A percentile compares a stretch with the other conserved stretches of the same genome.
Conservation (phyloP, 768 basidiomycete species). For the Cantharellus cinnabarinus region DNA sequence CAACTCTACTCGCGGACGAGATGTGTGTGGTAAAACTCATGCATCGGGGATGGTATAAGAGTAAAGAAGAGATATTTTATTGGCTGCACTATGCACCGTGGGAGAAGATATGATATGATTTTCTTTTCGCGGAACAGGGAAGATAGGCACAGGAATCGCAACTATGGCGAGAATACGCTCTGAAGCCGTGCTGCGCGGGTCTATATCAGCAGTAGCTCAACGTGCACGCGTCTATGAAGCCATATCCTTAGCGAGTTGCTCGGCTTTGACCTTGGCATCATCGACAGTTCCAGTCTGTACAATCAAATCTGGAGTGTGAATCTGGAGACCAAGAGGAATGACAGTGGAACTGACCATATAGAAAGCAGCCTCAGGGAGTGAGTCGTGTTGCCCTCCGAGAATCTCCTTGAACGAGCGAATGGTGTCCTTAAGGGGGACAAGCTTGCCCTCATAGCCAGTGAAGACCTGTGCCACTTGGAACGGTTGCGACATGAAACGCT, state of each 20-base stretch:
- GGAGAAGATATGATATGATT: not conserved
- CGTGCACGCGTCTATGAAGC: conserved; percentile 10
- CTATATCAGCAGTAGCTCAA: not conserved
- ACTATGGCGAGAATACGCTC: not conserved
- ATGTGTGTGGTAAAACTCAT: no score
- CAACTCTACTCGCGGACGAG: no score
- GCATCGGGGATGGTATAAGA: no score
- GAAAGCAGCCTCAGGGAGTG: conserved; percentile 88
- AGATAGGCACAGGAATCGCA: not conserved
- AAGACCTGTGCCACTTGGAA: conserved; percentile 99
- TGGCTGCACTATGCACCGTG: not conserved
- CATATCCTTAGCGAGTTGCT: conserved; percentile 92
- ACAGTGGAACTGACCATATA: conserved; percentile 55
- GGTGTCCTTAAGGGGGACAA: conserved; percentile 91
- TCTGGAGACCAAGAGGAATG: not conserved
- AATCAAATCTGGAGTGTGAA: conserved; percentile 14
- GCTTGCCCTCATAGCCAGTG: conserved; percentile 97
- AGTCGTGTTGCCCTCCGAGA: conserved; percentile 71
- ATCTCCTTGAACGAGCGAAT: conserved; percentile 97
- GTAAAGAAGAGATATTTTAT: not conserved
- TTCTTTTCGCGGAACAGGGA: not conserved
- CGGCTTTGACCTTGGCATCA: conserved; percentile 93
- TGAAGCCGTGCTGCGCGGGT: not conserved
- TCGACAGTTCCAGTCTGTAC: conserved; percentile 58
- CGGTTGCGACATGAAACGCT: conserved; percentile 99